These are phyloP conservation scores for Diaporthe sp. DNA, from an alignment of 2,329 filamentous ascomycete genomes.

Conservation along the genomic window DNA sequence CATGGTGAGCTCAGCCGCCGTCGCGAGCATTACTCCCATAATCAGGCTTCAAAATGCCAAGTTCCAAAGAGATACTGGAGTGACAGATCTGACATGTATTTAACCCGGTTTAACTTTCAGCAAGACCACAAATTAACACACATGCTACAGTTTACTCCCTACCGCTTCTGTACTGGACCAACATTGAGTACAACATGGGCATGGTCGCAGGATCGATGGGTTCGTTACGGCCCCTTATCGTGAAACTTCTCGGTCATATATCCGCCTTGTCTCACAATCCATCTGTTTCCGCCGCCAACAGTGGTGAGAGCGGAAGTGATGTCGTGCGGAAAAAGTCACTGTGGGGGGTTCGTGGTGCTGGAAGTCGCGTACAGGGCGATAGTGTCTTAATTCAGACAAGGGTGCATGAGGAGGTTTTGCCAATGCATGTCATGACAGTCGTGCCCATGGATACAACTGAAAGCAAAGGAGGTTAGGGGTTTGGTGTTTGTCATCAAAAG, in stretches of 20 bases:
- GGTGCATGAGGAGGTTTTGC: background rate
- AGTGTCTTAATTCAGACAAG: background rate
- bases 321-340: background rate
- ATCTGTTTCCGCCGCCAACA: background rate
- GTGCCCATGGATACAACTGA: background rate
- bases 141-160: background rate
- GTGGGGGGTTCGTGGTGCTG: background rate
- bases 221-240: background rate
- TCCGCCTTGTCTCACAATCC: background rate
- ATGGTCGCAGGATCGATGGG: conserved; percentile 23
- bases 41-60: conserved; percentile 16
- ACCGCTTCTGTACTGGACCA: conserved; percentile 7
- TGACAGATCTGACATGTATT: conserved; percentile 19
- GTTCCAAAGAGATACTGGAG: conserved; percentile 15
- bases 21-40: conserved; percentile 3
- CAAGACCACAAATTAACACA: background rate
- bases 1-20: background rate
- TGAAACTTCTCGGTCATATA: background rate
- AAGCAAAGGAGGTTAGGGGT: background rate
- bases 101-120: background rate
- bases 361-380: conserved; percentile 5
- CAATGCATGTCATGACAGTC: background rate
- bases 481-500: no score
- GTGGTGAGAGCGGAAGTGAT: background rate
- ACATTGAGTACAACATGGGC: conserved; percentile 14